phyloP scores from a whole-genome alignment of 257 asterid genomes.

The Plantago ovata region DNA sequence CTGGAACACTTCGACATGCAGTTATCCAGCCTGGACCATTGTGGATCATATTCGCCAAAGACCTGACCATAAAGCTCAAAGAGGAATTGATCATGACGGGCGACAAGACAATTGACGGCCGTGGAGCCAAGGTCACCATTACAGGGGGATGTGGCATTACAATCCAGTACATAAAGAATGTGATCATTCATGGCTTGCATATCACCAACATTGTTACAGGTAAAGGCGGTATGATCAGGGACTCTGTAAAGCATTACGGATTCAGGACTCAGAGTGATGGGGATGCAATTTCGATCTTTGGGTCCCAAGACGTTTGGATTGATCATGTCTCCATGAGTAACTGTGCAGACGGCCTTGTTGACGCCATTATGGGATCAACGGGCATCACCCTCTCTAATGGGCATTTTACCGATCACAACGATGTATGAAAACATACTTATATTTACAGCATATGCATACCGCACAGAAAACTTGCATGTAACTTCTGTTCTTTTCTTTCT shows the following conservation, averaged over 20 bases:
- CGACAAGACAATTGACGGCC: constrained; percentile 83
- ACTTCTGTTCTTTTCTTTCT: too few relatives aligned
- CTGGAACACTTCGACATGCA: constrained; percentile 82
- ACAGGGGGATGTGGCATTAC: constrained; percentile 77
- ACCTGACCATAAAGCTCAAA: constrained; percentile 52
- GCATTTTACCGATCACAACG: constrained; percentile 82
- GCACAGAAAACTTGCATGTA: too few relatives aligned
- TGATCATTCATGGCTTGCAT: constrained; percentile 62
- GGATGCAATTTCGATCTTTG: constrained; percentile 73
- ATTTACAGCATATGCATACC: too few relatives aligned
- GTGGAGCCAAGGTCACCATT: constrained; percentile 60
- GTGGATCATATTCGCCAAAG: constrained; percentile 62
- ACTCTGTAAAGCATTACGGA: constrained; percentile 52
- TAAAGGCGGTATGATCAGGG: constrained; percentile 57
- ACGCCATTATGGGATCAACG: constrained; percentile 62
- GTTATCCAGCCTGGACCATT: constrained; percentile 68
- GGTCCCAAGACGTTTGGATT: constrained; percentile 65
- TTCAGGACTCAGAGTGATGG: constrained; percentile 65
- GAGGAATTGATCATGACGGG: constrained; percentile 60
- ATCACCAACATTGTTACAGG: constrained; percentile 41
- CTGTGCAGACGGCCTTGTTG: constrained; percentile 63
- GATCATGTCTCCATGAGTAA: constrained; percentile 79
- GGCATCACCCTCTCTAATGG: constrained; percentile 70
- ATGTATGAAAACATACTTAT: constrained; percentile 28
- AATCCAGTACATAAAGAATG: too few relatives aligned